phyloP scores from a whole-genome alignment of 2,329 filamentous ascomycete species.

The Venturia aucupariae region DNA sequence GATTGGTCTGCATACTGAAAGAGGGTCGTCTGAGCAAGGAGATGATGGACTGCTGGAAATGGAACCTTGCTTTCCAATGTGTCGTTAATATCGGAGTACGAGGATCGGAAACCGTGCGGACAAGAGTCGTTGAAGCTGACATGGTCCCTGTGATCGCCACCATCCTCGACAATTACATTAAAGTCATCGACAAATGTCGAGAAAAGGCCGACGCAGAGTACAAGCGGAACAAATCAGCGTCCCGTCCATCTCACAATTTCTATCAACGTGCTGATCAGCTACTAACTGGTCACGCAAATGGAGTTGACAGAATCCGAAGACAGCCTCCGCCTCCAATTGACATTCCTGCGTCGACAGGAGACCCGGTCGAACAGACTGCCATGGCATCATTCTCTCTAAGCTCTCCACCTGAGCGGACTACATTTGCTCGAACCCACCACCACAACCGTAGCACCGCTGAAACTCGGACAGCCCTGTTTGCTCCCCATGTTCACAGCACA shows the following conservation, averaged over 20 bases:
- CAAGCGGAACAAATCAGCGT: conserved; percentile 44
- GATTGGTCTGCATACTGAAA: conserved; percentile 94
- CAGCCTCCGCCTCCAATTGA: conserved; percentile 81
- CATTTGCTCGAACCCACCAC: conserved; percentile 48
- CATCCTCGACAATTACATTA: conserved; percentile 96
- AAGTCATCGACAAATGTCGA: conserved; percentile 84
- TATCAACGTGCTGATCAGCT: conserved; percentile 1
- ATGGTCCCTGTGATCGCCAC: conserved; percentile 99
- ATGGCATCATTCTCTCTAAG: conserved; percentile 47
- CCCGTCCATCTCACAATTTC: not conserved
- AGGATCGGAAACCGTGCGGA: conserved; percentile 87
- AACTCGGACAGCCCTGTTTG: conserved; percentile 34
- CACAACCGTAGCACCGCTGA: conserved; percentile 41
- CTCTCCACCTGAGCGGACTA: conserved; percentile 62
- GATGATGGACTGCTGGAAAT: conserved; percentile 99
- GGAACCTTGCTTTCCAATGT: conserved; percentile 98
- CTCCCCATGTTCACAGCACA: conserved; percentile 36
- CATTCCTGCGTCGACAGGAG: conserved; percentile 52
- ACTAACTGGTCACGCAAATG: not conserved
- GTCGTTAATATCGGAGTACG: conserved; percentile 97
- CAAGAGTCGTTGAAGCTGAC: conserved; percentile 92
- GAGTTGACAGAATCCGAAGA: conserved; percentile 41
- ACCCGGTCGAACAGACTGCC: conserved; percentile 20
- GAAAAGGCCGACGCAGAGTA: conserved; percentile 76
- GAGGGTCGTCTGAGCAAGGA: conserved; percentile 87